Conservation (phyloP, 2,329 filamentous ascomycete genomes). For the Cephalotrichum gorgonifer region DNA sequence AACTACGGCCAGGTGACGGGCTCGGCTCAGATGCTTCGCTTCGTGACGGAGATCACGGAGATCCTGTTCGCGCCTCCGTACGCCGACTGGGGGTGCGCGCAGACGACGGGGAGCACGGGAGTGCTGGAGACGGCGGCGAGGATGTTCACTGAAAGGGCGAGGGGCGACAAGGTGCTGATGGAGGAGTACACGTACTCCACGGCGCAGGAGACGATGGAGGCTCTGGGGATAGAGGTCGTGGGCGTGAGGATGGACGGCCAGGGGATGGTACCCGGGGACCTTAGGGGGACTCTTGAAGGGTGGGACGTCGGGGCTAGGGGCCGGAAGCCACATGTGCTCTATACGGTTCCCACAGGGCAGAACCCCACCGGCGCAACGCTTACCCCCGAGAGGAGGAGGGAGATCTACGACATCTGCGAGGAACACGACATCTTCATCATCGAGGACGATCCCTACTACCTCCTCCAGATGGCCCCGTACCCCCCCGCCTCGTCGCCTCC, state of each 20-base stretch:
- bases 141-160: slow-evolving; percentile 61
- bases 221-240: slow-evolving; percentile 40
- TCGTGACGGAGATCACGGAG: slow-evolving; percentile 91
- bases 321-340: slow-evolving; percentile 43
- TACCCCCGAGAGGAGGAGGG: slow-evolving; percentile 52
- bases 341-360: slow-evolving; percentile 65
- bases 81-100: slow-evolving; percentile 75
- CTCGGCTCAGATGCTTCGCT: slow-evolving; percentile 77
- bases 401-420: slow-evolving; percentile 66
- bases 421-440: slow-evolving; percentile 81
- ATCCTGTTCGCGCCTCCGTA: slow-evolving; percentile 81
- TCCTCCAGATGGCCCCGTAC: slow-evolving; percentile 79
- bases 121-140: slow-evolving; percentile 75
- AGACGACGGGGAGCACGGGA: slow-evolving; percentile 79
- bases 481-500: slow-evolving; percentile 38
- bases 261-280: slow-evolving; percentile 37
- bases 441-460: slow-evolving; percentile 94
- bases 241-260: slow-evolving; percentile 42
- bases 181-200: slow-evolving; percentile 90
- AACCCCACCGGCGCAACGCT: slow-evolving; percentile 88
- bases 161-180: slow-evolving; percentile 69
- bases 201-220: slow-evolving; percentile 46
- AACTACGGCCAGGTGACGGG: slow-evolving; percentile 90
- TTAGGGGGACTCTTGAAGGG: slow-evolving; percentile 38
- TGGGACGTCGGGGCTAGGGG: slow-evolving; percentile 38